Conservation (phyloP, 108 stramenopile genomes). For the Nannochloropsis granulata region DNA sequence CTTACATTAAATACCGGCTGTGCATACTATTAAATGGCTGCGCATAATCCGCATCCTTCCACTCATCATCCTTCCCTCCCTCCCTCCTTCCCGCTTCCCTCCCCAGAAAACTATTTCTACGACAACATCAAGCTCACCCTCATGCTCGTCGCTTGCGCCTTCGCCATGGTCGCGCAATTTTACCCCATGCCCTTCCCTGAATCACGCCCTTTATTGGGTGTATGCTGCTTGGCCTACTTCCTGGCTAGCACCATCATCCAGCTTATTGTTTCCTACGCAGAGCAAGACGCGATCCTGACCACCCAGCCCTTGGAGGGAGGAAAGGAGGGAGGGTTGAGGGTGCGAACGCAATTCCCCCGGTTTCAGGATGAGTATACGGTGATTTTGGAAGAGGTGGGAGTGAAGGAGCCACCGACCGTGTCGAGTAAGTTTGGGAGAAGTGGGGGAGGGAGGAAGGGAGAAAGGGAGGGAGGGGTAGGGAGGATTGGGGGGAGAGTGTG, state of each 20-base stretch:
- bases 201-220: slow-evolving; percentile 59
- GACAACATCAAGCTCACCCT: slow-evolving; percentile 77
- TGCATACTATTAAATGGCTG: too few relatives aligned
- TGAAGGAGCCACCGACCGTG: neutral
- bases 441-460: neutral
- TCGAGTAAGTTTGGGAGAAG: neutral
- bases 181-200: slow-evolving; percentile 80
- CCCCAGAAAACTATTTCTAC: slow-evolving; percentile 59
- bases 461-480: neutral
- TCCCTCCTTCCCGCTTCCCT: slow-evolving; percentile 5
- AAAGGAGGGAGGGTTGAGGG: neutral
- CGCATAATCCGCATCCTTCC: too few relatives aligned
- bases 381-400: slow-evolving; percentile 5
- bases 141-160: slow-evolving; percentile 72
- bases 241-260: slow-evolving; percentile 69
- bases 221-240: slow-evolving; percentile 79
- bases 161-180: slow-evolving; percentile 83
- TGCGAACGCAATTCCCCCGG: slow-evolving; percentile 10
- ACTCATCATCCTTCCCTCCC: neutral
- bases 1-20: too few relatives aligned
- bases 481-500: neutral
- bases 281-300: slow-evolving; percentile 69
- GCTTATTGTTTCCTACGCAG: slow-evolving; percentile 74
- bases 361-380: slow-evolving; percentile 8
- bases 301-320: slow-evolving; percentile 9